A percentile compares a stretch with the other conserved stretches of the same genome.
phyloP scores from a whole-genome alignment of 2,329 filamentous ascomycete genomes.

The Coniochaeta sp. region DNA sequence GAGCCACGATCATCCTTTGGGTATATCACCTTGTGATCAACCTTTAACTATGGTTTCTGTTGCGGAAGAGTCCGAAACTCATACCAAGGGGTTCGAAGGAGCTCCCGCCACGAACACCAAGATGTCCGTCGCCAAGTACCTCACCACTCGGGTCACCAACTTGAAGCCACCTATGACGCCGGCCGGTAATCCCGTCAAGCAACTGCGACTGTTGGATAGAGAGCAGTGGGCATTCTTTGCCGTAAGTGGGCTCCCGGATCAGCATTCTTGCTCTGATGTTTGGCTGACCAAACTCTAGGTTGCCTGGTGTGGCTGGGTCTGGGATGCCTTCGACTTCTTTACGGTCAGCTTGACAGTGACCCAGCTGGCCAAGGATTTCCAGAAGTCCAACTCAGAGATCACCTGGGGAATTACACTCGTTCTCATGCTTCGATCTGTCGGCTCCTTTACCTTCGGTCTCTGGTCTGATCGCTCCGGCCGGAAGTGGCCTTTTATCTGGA shows the following conservation, averaged over 20 bases:
- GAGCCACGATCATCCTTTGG: neutral
- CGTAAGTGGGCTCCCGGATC: neutral
- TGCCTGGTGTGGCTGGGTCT: conserved; percentile 20
- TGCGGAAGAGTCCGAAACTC: neutral
- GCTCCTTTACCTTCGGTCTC: conserved; percentile 46
- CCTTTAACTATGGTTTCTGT: neutral
- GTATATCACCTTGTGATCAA: neutral
- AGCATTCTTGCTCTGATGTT: too few relatives aligned
- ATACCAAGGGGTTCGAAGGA: neutral
- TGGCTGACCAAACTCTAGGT: conserved; percentile 23
- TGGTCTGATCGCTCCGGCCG: conserved; percentile 47
- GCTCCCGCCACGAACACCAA: neutral
- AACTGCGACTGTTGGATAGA: conserved; percentile 38
- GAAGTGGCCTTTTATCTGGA: conserved; percentile 67
- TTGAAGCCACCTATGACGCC: conserved; percentile 50
- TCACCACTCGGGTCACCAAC: conserved; percentile 42
- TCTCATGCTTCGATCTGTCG: conserved; percentile 51
- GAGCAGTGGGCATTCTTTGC: conserved; percentile 47
- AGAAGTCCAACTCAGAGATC: conserved; percentile 34
- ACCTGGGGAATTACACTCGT: conserved; percentile 58
- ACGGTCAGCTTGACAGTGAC: conserved; percentile 52
- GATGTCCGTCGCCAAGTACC: conserved; percentile 39
- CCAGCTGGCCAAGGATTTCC: conserved; percentile 33
- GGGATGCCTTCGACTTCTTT: conserved; percentile 60
- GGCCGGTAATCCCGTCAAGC: conserved; percentile 42